Base-by-base conservation (phyloP, 202 grass and related monocot genomes). In the Schoenoplectus triqueter region DNA sequence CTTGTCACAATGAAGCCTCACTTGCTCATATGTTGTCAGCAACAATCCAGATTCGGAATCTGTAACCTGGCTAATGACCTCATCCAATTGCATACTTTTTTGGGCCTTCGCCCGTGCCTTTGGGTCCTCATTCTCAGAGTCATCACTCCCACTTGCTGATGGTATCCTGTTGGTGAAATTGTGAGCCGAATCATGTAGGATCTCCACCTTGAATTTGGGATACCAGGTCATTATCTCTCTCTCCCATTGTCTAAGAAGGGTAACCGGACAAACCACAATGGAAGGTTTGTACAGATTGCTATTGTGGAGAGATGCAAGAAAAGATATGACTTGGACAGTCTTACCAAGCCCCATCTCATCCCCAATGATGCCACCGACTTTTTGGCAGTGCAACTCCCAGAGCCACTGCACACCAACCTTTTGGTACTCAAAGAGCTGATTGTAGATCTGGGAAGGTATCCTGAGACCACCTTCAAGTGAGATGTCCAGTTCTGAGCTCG, bases 281-380 rank as follows among this genome's bases (percentile, higher is more conserved):
- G 89, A 95, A 56, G 95, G 88, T 86, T 90, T 92, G 87, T 95
- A 98, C 85, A 95, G 85, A 49, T 87, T 72, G 87, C 95, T 95
- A 73, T 91, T 88, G 85, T 95, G 95, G 70, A 98, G 87, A 78
- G 95, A 85, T 73, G 81, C 92, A 87, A 98, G 95, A 89, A 98
- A 98, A 22, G 92, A 87, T 80, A 95, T 72, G 41, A 98, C 64
- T 78, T 98, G 95, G 66, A 98, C 83, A 18, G 95, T 98, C 84
- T 98, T 98, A 52, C 95, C 92, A 20, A 98, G 86, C 61, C 95
- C 95, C 95, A 98, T 98, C 87, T 98, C 95, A 66, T 98, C 95
- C 18, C 95, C 95, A 86, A 98, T 95, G 61, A 98, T 98, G 68
- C 95, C 95, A 83, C 95, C 95, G 59, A 88, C 88, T 60, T 90